These are phyloP conservation scores for Microbotryum saponariae DNA, from an alignment of 1,284 basidiomycete species.

Conservation along the genomic window DNA sequence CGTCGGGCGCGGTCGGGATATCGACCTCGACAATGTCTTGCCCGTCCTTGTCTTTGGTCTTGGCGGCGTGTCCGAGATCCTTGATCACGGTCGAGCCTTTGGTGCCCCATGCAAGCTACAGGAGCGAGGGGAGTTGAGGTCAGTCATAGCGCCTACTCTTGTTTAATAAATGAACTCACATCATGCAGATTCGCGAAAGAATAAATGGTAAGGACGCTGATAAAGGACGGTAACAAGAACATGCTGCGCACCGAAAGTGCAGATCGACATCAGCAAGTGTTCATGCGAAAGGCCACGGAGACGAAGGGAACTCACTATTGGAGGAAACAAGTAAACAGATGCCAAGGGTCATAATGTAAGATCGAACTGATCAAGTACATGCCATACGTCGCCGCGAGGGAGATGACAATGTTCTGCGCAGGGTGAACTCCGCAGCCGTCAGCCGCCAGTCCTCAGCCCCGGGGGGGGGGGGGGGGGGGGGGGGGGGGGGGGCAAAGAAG, in stretches of 20 bases:
- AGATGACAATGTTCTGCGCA: constrained; percentile 55
- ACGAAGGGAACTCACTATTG: constrained; percentile 39
- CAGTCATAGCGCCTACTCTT: too few species aligned
- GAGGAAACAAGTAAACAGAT: constrained; percentile 83
- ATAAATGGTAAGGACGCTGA: constrained; percentile 30
- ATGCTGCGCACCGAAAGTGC: constrained; percentile 2
- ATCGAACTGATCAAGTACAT: constrained; percentile 78
- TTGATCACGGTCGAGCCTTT: constrained; percentile 74
- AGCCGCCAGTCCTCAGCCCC: too few species aligned
- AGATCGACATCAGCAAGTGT: background rate
- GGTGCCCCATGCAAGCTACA: constrained; percentile 54
- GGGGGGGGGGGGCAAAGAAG: too few species aligned
- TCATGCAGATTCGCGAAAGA: constrained; percentile 33
- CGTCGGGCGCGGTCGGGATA: constrained; percentile 57
- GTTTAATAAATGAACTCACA: background rate
- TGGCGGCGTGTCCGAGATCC: constrained; percentile 80
- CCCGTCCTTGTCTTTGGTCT: constrained; percentile 71
- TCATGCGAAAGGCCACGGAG: background rate
- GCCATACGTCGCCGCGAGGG: constrained; percentile 75
- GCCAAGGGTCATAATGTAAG: constrained; percentile 84
- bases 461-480: too few species aligned
- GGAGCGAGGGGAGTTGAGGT: background rate
- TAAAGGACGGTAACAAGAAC: constrained; percentile 21
- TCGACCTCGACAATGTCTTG: constrained; percentile 79
- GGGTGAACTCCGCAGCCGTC: too few species aligned